phyloP scores from a whole-genome alignment of 2,329 filamentous ascomycete species.

The Hypoxylon sp. region DNA sequence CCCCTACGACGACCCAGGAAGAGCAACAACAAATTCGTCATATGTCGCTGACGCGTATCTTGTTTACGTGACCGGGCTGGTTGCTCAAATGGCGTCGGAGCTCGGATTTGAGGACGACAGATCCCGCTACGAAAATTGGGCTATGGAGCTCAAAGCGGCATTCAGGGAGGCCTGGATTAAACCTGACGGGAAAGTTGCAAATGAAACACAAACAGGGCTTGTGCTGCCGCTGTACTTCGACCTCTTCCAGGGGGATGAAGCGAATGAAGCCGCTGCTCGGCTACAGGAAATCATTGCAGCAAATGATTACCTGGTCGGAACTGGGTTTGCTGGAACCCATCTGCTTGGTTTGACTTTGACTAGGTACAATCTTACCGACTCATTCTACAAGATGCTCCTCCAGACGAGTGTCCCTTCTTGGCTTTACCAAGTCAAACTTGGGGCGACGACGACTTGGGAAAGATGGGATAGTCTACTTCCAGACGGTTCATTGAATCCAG shows the following conservation, averaged over 20 bases:
- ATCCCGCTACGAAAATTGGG: conserved; percentile 44
- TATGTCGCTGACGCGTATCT: conserved; percentile 65
- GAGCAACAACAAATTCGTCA: conserved; percentile 58
- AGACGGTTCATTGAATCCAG: conserved; percentile 61
- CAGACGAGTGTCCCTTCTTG: conserved; percentile 62
- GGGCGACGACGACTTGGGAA: conserved; percentile 66
- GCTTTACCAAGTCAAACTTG: conserved; percentile 64
- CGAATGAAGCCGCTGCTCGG: conserved; percentile 47
- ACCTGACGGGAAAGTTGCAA: conserved; percentile 51
- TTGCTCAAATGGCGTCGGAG: conserved; percentile 55
- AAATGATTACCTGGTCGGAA: conserved; percentile 57
- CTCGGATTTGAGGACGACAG: conserved; percentile 54
- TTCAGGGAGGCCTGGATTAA: conserved; percentile 56
- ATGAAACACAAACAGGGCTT: conserved; percentile 60
- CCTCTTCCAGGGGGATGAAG: conserved; percentile 50
- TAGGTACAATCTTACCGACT: conserved; percentile 49
- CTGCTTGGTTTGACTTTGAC: conserved; percentile 55
- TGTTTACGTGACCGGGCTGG: conserved; percentile 59
- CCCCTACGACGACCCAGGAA: conserved; percentile 58
- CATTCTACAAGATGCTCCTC: conserved; percentile 64
- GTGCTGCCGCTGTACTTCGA: conserved; percentile 58
- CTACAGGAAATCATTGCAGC: conserved; percentile 54
- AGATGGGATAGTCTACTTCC: conserved; percentile 65
- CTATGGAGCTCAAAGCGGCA: conserved; percentile 41
- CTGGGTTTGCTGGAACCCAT: conserved; percentile 63